A percentile compares a stretch with the other conserved stretches of the same genome.
These are phyloP conservation scores for Xerocomus spinulosus DNA, from an alignment of 768 basidiomycete genomes.

Conservation along the genomic window DNA sequence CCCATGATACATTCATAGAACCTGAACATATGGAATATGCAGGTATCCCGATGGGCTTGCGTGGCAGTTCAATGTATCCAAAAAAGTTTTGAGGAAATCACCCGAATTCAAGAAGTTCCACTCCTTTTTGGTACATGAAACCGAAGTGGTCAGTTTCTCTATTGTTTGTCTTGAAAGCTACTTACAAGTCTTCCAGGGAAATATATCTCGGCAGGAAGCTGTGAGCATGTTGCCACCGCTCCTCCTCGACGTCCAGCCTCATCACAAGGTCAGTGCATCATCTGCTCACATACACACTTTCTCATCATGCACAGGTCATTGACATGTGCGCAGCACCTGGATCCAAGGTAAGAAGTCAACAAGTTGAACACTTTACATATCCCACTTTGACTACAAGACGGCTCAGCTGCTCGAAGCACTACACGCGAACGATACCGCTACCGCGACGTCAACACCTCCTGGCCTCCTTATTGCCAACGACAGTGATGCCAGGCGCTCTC, in stretches of 20 bases:
- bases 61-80: conserved; percentile 94
- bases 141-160: conserved; percentile 75
- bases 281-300: not conserved
- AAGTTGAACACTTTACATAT: not conserved
- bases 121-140: conserved; percentile 94
- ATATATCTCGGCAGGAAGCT: conserved; percentile 92
- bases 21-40: not conserved
- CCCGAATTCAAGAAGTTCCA: conserved; percentile 94
- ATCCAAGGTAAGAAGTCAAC: conserved; percentile 61
- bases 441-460: conserved; percentile 62
- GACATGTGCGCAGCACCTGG: conserved; percentile 99
- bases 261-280: conserved; percentile 61
- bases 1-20: not conserved
- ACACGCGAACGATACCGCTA: conserved; percentile 69
- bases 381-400: conserved; percentile 46
- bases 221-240: conserved; percentile 99
- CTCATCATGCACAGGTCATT: conserved; percentile 51
- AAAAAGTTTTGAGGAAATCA: conserved; percentile 79
- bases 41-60: conserved; percentile 96
- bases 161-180: not conserved
- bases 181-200: conserved; percentile 56
- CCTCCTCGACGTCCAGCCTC: conserved; percentile 89
- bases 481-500: conserved; percentile 88
- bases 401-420: conserved; percentile 95
- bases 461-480: conserved; percentile 95